Evolutionary conservation across 2,329 filamentous ascomycete genomes (phyloP), one percentile per base, ranked within the genome.

Genomic region (Epichloe glyceriae): DNA sequence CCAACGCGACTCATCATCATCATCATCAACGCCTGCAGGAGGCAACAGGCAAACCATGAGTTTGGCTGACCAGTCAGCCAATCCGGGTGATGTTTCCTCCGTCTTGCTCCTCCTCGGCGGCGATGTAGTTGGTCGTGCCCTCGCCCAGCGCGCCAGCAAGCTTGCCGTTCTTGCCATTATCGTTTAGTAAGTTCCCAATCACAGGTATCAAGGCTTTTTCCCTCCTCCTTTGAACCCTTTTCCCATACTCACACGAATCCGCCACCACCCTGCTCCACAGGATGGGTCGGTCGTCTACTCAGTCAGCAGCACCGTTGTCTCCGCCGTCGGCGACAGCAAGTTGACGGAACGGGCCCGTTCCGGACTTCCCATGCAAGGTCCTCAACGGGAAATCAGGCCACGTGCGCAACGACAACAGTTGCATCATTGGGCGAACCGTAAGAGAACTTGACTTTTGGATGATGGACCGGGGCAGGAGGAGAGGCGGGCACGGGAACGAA

Each of bases 361-460:
- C 69, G 49, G 65, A 72, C 55, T 59, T 51, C 45, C n/a, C 54
- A 1, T 57, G 57, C 46, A 55, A 57, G 5, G 62, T 72, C 17
- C 64, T 71, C 46, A 70, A 70, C 52, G 57, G 55, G 5, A 55
- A 60, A 19, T 67, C 56, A 15, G 66, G 70, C 1, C 67, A 68
- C 52, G 56, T 58, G 5, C 61, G 68, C 1, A 59, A 63, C 3
- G 73, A 73, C 49, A 58, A 59, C 12, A 64, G 58, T 19, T 74
- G 70, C 70, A 58, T 73, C 4, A 56, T 74, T 10, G 70, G 69
- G 0, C 60, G 71, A 0, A 59, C 74, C 0, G 53, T 73, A 6
- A 60, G 70, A 26, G 70, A 73, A 54, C 67, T 64, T 35, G 65
- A 71, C 11, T 51, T 46, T 35, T 67, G 62, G 62, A 47, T 47